These are phyloP conservation scores for Citrus hindsii DNA, from an alignment of 345 rosid genomes.

Conservation along the genomic window DNA sequence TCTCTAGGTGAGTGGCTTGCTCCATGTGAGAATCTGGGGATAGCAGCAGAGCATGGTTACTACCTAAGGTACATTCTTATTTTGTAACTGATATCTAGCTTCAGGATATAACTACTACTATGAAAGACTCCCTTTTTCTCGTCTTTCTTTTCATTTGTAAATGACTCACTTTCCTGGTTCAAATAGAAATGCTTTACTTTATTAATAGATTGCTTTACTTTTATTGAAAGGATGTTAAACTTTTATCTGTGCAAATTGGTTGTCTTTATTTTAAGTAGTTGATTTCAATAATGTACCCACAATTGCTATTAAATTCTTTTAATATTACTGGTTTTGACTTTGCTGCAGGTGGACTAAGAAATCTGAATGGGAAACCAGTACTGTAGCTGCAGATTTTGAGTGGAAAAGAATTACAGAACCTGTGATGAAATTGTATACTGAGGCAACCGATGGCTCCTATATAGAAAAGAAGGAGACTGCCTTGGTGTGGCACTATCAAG, in stretches of 20 bases:
- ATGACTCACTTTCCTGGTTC: neutral
- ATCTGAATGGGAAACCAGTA: conserved; percentile 50
- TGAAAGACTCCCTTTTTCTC: neutral
- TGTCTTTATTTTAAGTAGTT: neutral
- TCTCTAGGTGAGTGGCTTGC: conserved; percentile 41
- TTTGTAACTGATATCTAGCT: neutral
- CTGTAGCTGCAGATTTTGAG: conserved; percentile 35
- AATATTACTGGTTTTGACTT: neutral
- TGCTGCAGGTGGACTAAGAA: conserved; percentile 46
- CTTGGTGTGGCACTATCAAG: conserved; percentile 68
- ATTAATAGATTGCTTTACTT: neutral
- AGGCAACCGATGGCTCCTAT: conserved; percentile 62
- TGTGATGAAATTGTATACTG: conserved; percentile 53
- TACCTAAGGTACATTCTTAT: conserved; percentile 33
- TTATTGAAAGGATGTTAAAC: neutral
- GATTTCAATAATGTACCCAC: neutral
- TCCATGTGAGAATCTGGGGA: conserved; percentile 43
- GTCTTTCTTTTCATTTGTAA: neutral
- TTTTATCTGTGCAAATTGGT: neutral
- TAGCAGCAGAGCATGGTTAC: conserved; percentile 54
- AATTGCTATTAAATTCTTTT: neutral
- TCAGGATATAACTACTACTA: neutral
- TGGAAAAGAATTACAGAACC: conserved; percentile 60
- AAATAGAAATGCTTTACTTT: neutral
- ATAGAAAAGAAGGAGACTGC: conserved; percentile 67